A percentile compares a stretch with the other conserved stretches of the same genome.
Evolutionary conservation across 108 stramenopile species (phyloP).

Genomic region (Nannochloropsis granulata): DNA sequence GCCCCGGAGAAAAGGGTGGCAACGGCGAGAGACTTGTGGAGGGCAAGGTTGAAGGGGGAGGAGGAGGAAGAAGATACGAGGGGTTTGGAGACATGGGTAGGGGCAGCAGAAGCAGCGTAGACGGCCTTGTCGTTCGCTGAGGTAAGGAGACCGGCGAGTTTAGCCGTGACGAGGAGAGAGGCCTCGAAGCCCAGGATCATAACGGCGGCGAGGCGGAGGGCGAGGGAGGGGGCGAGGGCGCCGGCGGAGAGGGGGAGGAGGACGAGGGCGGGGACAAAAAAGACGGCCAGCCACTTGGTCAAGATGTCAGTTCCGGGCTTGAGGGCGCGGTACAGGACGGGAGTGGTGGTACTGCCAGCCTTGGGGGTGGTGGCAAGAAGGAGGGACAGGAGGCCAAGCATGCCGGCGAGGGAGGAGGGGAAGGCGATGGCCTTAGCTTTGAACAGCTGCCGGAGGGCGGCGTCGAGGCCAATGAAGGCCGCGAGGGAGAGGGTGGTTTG

Average conservation of each 20-base stretch:
- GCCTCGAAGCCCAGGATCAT: constrained; percentile 1
- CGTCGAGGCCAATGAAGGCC: constrained; percentile 1
- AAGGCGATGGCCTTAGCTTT: constrained; percentile 1
- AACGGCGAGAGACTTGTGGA: not conserved
- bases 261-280: constrained; percentile 26
- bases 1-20: not conserved
- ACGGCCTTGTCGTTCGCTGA: constrained; percentile 5
- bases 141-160: not conserved
- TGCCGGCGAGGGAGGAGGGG: constrained; percentile 20
- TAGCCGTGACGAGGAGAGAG: not conserved
- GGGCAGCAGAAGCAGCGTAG: not conserved
- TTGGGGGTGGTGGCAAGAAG: not conserved
- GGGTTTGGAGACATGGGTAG: not conserved
- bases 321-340: not conserved
- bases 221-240: constrained; percentile 3
- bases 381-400: constrained; percentile 10
- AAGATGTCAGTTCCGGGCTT: not conserved
- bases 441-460: constrained; percentile 3
- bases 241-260: constrained; percentile 13
- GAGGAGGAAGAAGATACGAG: not conserved
- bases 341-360: no score
- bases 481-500: not conserved
- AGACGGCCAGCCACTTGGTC: constrained; percentile 25
- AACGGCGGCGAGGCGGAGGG: constrained; percentile 7
- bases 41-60: not conserved